Evolutionary conservation across 179 eudicot species (phyloP), one percentile per base, ranked within the genome.

Genomic region (Gypsophila paniculata): DNA sequence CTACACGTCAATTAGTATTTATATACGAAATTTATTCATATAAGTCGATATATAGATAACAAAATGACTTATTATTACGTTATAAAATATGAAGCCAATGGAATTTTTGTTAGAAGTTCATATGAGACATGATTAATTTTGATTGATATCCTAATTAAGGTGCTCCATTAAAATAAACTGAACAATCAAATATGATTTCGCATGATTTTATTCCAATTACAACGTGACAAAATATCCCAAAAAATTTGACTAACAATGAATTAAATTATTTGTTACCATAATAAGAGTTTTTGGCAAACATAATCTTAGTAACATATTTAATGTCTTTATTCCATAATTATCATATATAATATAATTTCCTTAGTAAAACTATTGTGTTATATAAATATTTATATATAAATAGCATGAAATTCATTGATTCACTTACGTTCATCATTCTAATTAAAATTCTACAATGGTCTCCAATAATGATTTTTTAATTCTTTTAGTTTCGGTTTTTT

Each of bases 381-480:
- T 42, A 8, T 46, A 8, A 13, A 8, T 46, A 46, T 46, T 55
- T 70, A 18, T 55, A 26, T 52, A 53, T 14, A 22, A 10, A 34
- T 14, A 36, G 23, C 17, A 19, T 57, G 9, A 2, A 18, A 14
- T 36, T 36, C 29, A 2, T 29, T 32, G 11, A 25, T 34, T 59
- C 3, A 46, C 15, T 46, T 1, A 46, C 9, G 0, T 46, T 46
- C 0, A 46, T n/a, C n/a, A 12, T 62, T 73, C 18, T 36, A 4
- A 46, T 63, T 54, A 21, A 22, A 53, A 53, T 25, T 21, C 9
- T 32, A 62, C 52, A 61, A 59, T 46, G 75, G 79, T 69, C 48
- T 14, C 66, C 51, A 21, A 54, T 53, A 25, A 67, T 29, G 21
- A 9, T 25, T 66, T 46, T 68, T 39, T 38, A 70, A 36, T 54